Base-by-base conservation (phyloP, 2,329 filamentous ascomycete genomes). In the Ascocoryne sarcoides region DNA sequence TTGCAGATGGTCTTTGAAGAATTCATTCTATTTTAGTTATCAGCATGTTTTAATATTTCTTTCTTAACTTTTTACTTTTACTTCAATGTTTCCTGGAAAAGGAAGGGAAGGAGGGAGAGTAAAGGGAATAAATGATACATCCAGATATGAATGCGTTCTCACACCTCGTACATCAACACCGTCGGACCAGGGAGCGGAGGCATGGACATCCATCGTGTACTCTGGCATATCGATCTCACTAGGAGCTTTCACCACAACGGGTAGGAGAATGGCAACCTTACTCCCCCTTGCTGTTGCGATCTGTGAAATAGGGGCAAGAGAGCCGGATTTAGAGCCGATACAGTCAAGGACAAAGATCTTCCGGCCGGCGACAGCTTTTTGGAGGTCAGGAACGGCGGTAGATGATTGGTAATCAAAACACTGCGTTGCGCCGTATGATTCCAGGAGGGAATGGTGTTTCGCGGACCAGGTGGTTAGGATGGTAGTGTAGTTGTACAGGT, bases 251-350 rank as follows among this genome's bases (percentile, higher is more conserved):
- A 76, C 48, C 41, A 81, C 74, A n/a, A 80, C 68, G 0, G 77
- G 77, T 4, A 82, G 57, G 59, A 82, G 66, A 12, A 79, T 58
- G 0, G 75, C 77, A 0, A 81, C 72, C 16, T 59, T 72, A 3
- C 65, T 59, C 0, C 72, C 72, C 1, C 39, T 54, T 43, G 65
- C 58, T n/a, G n/a, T n/a, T 0, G 71, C 73, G 16, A 82, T 60
- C 47, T 65, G 65, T 4, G 66, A 62, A 26, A 81, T 59, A 2
- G 69, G 73, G 20, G 51, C 50, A 4, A 78, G 47, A 4, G 67
- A 69, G 0, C 68, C 68, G 2, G 61, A 51, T 26, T 67, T 56
- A 2, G 66, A 70, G 2, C 67, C 67, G 40, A 78, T 75, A 55
- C 73, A 77, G 56, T 78, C 74, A 9, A 78, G 51, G 12, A 75